Conservation (phyloP, 2,329 filamentous ascomycete genomes). For the Aspergillus udagawae region DNA sequence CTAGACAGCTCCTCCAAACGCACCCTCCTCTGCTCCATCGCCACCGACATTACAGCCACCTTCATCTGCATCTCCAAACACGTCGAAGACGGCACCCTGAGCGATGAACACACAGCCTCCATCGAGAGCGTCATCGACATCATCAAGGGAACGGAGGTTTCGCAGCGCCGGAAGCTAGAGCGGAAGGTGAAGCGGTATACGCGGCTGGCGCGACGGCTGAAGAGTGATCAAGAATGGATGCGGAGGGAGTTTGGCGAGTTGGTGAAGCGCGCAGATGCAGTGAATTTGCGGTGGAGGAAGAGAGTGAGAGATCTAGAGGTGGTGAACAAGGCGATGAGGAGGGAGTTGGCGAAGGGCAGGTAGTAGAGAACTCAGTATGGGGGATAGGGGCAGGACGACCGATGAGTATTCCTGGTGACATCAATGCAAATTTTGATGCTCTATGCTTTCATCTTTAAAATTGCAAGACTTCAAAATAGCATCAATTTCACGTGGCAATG, state of each 20-base stretch:
- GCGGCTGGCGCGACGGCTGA: constrained; percentile 13
- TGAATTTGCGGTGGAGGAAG: constrained; percentile 12
- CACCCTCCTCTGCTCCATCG: constrained; percentile 22
- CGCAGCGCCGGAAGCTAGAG: constrained; percentile 16
- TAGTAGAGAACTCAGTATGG: constrained; percentile 3
- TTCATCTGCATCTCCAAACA: constrained; percentile 28
- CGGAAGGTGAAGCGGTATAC: constrained; percentile 14
- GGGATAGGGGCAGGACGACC: not conserved
- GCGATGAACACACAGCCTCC: constrained; percentile 17
- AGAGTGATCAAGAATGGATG: constrained; percentile 17
- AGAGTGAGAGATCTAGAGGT: constrained; percentile 8
- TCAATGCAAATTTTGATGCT: not conserved
- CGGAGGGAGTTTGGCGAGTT: constrained; percentile 18
- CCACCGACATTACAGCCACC: constrained; percentile 26
- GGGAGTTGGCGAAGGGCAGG: not conserved
- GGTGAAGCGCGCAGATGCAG: constrained; percentile 11
- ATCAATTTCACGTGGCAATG: not conserved
- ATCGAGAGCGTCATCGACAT: constrained; percentile 25
- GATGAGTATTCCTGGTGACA: not conserved
- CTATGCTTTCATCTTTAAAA: too few relatives aligned
- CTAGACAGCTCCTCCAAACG: constrained; percentile 21
- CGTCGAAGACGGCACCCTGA: constrained; percentile 21
- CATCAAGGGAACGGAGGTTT: constrained; percentile 19
- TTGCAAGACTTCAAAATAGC: not conserved
- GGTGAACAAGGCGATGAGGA: constrained; percentile 3